Conservation (phyloP, 257 asterid species). For the Cruciata laevipes region DNA sequence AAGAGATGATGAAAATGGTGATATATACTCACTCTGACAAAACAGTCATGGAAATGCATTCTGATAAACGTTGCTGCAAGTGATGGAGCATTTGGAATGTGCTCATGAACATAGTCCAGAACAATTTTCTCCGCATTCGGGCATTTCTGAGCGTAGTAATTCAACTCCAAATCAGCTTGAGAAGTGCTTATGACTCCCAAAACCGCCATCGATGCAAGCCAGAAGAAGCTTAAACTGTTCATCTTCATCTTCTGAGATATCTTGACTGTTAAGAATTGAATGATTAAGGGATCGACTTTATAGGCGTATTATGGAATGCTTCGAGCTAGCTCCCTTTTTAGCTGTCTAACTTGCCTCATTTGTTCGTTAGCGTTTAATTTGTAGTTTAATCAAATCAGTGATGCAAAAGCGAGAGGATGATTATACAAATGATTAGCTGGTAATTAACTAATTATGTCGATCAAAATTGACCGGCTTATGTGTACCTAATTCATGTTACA, state of each 20-base stretch:
- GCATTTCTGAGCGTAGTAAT: conserved; percentile 49
- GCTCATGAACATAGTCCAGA: conserved; percentile 28
- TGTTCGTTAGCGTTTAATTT: background rate
- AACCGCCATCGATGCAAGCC: conserved; percentile 13
- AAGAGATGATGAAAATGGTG: background rate
- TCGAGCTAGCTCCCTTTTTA: background rate
- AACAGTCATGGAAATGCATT: conserved; percentile 43
- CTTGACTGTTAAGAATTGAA: background rate
- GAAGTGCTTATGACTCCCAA: conserved; percentile 19
- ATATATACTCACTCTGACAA: conserved; percentile 28
- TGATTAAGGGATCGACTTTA: conserved; percentile 1
- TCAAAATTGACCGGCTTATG: background rate
- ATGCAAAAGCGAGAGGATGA: too few relatives aligned
- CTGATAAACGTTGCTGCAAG: conserved; percentile 48
- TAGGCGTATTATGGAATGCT: conserved; percentile 5
- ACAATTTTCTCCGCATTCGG: conserved; percentile 61
- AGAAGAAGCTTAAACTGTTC: conserved; percentile 14
- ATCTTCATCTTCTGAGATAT: conserved; percentile 11
- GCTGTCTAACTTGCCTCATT: background rate
- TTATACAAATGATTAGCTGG: conserved; percentile 5
- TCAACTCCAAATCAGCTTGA: conserved; percentile 34
- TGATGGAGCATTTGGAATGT: conserved; percentile 54
- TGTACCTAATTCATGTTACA: background rate
- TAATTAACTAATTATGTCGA: too few relatives aligned
- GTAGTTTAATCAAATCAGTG: background rate